Evolutionary conservation across 2,329 filamentous ascomycete species (phyloP), one percentile per base, ranked within the genome.

Genomic region (Cercospora sp.): DNA sequence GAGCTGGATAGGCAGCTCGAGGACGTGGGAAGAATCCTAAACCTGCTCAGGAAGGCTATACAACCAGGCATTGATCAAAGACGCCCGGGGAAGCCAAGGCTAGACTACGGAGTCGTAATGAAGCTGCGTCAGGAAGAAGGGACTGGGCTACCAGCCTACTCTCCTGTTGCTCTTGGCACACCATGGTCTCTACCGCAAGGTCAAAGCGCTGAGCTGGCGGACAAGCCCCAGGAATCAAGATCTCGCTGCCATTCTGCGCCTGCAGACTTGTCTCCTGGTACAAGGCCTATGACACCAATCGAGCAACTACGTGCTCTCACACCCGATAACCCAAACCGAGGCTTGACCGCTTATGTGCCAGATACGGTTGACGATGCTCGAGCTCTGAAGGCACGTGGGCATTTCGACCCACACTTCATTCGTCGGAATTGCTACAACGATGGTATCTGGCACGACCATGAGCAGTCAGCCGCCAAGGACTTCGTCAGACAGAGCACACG

Each of bases 311-410:
- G 34, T 49, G 43, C 40, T 16, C 53, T 66, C 18, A 55, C 61
- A 21, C 61, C 63, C 4, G 55, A 51, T n/a, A 55, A 61, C n/a
- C 63, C 57, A 43, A 51, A 34, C 13, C 13, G 63, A 21, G 63
- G 63, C 28, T n/a, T 51, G 34, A 66, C 45, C 9, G 63, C 63
- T 13, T 66, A 66, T 61, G 55, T 66, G 5, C 55, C 63, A 10
- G 63, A 37, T 18, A 59, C 55, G 10, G 26, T 61, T 10, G 53
- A 61, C 40, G 40, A 60, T 24, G 18, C 57, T 32, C 55, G 55
- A 12, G 53, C 55, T 21, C 55, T 66, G 53, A 64, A 58, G 30
- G 49, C 61, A 58, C 63, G 43, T 16, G 49, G 12, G 18, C 3
- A n/a, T 6, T n/a, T 13, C n/a, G 26, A 66, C 13, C 63, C 63